A percentile compares a stretch with the other conserved stretches of the same genome.
Evolutionary conservation across 2,329 filamentous ascomycete species (phyloP).

Genomic region (Aurifilum marmelostoma): DNA sequence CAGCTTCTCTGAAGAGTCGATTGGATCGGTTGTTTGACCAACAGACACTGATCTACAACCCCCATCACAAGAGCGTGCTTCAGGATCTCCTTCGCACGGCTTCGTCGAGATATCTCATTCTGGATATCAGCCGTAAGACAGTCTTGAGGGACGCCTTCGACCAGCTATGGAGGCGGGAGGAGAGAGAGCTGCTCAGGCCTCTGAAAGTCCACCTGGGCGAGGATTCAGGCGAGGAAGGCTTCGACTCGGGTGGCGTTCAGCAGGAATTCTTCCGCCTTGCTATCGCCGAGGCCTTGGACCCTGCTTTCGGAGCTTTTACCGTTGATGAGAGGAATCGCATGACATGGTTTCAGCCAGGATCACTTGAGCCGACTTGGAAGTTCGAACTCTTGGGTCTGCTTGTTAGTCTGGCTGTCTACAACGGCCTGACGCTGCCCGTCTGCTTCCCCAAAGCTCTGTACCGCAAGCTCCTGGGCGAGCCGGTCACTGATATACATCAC

Average conservation of each 20-base stretch:
- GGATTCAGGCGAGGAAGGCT: slow-evolving; percentile 80
- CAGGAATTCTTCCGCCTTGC: slow-evolving; percentile 93
- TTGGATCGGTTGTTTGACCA: slow-evolving; percentile 60
- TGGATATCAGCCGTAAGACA: slow-evolving; percentile 69
- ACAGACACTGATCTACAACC: slow-evolving; percentile 58
- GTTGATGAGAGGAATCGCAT: slow-evolving; percentile 76
- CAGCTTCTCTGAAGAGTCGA: slow-evolving; percentile 59
- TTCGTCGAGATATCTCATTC: slow-evolving; percentile 70
- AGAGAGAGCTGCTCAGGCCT: slow-evolving; percentile 79
- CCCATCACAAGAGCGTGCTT: slow-evolving; percentile 63
- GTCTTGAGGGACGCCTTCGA: slow-evolving; percentile 77
- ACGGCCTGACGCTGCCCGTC: slow-evolving; percentile 87
- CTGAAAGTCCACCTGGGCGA: slow-evolving; percentile 87
- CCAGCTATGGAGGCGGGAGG: slow-evolving; percentile 86
- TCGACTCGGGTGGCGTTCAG: slow-evolving; percentile 93
- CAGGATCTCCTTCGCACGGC: slow-evolving; percentile 67
- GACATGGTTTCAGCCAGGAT: slow-evolving; percentile 86
- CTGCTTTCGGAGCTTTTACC: slow-evolving; percentile 79
- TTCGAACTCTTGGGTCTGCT: slow-evolving; percentile 87
- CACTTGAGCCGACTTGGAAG: slow-evolving; percentile 82
- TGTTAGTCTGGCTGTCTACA: slow-evolving; percentile 89
- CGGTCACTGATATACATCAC: slow-evolving; percentile 71
- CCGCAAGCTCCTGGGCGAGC: slow-evolving; percentile 71
- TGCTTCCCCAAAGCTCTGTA: slow-evolving; percentile 89
- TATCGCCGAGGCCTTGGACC: slow-evolving; percentile 77